Conservation (phyloP, 768 basidiomycete species). For the Termitomyces titanicus region DNA sequence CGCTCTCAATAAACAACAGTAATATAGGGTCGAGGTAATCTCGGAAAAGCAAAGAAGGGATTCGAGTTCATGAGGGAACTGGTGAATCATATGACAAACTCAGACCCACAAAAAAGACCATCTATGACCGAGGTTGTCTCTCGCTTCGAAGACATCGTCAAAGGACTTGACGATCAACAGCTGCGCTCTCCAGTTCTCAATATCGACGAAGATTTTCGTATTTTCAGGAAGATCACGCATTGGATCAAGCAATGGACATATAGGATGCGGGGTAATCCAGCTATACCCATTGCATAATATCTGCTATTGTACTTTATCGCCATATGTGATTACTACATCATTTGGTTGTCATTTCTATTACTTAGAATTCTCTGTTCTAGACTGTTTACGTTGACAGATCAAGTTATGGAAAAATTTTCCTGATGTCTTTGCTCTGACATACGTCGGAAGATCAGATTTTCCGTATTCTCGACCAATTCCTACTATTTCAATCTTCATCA, state of each 20-base stretch:
- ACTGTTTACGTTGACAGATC: too few relatives aligned
- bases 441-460: too few relatives aligned
- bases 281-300: not conserved
- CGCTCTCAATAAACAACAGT: not conserved
- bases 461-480: too few relatives aligned
- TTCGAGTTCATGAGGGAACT: conserved; percentile 28
- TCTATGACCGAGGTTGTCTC: conserved; percentile 31
- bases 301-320: too few relatives aligned
- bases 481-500: too few relatives aligned
- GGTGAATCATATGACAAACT: conserved; percentile 30
- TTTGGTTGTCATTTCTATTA: too few relatives aligned
- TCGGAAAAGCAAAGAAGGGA: conserved; percentile 10
- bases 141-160: conserved; percentile 24
- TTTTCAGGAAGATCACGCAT: not conserved
- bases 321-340: too few relatives aligned
- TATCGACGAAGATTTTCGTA: not conserved
- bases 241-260: conserved; percentile 2
- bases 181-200: conserved; percentile 23
- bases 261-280: not conserved
- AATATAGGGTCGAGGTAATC: not conserved
- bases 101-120: conserved; percentile 30
- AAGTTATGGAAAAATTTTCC: too few relatives aligned
- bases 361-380: too few relatives aligned
- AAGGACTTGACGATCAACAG: conserved; percentile 22
- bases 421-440: too few relatives aligned